Conservation (phyloP, 1,139 yeast genomes). For the Pichia kudriavzevii region DNA sequence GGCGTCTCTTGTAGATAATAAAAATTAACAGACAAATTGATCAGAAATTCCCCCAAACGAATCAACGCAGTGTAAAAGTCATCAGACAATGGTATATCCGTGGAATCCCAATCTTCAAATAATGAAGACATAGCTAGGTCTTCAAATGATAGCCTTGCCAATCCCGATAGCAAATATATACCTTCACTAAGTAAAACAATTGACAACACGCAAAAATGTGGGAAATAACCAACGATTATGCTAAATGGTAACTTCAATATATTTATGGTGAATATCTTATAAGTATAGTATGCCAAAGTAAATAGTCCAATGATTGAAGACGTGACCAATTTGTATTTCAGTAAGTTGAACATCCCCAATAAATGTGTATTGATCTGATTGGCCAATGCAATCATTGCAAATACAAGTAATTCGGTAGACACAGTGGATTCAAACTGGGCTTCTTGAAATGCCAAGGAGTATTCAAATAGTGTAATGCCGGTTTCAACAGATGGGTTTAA, state of each 20-base stretch:
- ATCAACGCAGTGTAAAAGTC: constrained; percentile 60
- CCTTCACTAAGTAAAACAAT: constrained; percentile 43
- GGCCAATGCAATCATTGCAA: constrained; percentile 44
- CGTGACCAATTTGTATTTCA: constrained; percentile 52
- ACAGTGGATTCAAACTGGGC: constrained; percentile 34
- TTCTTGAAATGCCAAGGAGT: constrained; percentile 68
- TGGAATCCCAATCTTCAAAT: constrained; percentile 34
- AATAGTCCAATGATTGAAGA: constrained; percentile 49
- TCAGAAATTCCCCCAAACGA: constrained; percentile 54
- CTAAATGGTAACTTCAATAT: constrained; percentile 46
- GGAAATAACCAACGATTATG: constrained; percentile 49
- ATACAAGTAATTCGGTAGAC: constrained; percentile 44
- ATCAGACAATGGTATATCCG: constrained; percentile 39
- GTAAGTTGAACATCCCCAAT: constrained; percentile 46
- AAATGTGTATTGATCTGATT: constrained; percentile 54
- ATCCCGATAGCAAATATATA: constrained; percentile 47
- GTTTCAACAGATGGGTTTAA: constrained; percentile 54
- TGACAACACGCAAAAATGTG: constrained; percentile 48
- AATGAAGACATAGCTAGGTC: constrained; percentile 45
- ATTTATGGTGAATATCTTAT: constrained; percentile 29
- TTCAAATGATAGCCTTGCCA: constrained; percentile 50
- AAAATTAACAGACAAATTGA: constrained; percentile 58
- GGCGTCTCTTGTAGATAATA: constrained; percentile 58
- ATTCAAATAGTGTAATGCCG: constrained; percentile 67
- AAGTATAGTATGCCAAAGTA: constrained; percentile 34